Evolutionary conservation across 2,329 filamentous ascomycete genomes (phyloP), one percentile per base, ranked within the genome.

Genomic region (Dothidotthia symphoricarpi): DNA sequence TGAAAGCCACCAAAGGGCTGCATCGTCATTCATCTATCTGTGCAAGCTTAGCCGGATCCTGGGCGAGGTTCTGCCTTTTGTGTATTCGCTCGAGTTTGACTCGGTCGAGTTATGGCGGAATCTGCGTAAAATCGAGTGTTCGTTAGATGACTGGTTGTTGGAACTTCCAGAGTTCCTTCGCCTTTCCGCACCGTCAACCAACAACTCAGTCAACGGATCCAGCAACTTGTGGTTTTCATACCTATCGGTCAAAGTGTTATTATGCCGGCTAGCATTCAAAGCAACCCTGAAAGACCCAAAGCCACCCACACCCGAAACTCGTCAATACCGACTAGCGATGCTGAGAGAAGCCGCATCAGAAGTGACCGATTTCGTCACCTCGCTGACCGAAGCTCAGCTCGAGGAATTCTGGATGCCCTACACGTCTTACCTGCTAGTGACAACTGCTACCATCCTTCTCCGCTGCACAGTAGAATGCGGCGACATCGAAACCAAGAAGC

Each of bases 361-460:
- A 1, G 41, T 37, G 9, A 27, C 37, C 3, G 29, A 39, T 13
- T 50, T 43, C 16, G 26, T 49, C 15, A 38, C 30, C 11, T 40
- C 36, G 0, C 39, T 55, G 1, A 41, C 28, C 12, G 39, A 49
- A 8, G 16, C 27, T 22, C 45, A 49, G 6, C 28, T 55, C 10
- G 40, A 46, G 9, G 51, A 51, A 16, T 55, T 55, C 14, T 53
- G 51, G 51, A 47, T 53, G 33, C 51, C 49, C 4, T 55, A 53
- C 25, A 51, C 49, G 3, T 49, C 41, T 10, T 55, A 53, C 24
- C 33, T 55, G 0, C 32, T 55, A 2, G 49, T 55, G 10, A 47
- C 47, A 6, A 43, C 47, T 2, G 47, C 51, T 3, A 55, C 51
- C 3, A 45, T 51, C 6, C 28, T 55, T 2, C 38, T 55, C 3